Evolutionary conservation across 305 asterid genomes (phyloP), one percentile per base, ranked within the genome.

Genomic region (Solanum chacoense): DNA sequence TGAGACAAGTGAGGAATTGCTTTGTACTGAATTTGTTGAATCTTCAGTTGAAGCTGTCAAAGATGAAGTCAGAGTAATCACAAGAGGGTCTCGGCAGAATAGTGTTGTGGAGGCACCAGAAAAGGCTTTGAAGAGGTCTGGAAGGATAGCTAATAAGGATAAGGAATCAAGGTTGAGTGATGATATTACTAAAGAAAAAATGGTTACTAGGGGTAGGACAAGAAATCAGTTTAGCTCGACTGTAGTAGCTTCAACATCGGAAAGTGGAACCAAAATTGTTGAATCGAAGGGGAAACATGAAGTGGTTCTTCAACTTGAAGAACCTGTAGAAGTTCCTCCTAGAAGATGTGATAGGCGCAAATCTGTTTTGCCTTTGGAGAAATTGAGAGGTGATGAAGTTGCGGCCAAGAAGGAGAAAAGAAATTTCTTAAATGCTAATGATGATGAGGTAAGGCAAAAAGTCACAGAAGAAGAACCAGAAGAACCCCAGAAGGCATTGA

Each of bases 61-160:
- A 18, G 45, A 85, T 37, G 88, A 69, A 72, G 80, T 69, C 3
- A 72, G 59, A 85, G 67, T 69, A 36, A 65, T 28, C 67, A 85
- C 37, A 14, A 85, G 88, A 40, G 73, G 69, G 65, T 85, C 88
- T 65, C 36, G 28, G 79, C 55, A 40, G 79, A 85, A 37, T 69
- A 85, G 26, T 3, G 67, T 24, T 36, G 37, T 37, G 29, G 79
- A 37, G 76, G 87, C 45, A 67, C 40, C 42, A 2, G 55, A 89
- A 36, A 31, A 73, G 42, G 90, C 18, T 31, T 77, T 89, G 76
- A 91, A 94, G 89, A 90, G 94, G 90, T 90, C 96, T 16, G 92
- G 84, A 42, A 91, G 95, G 92, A 91, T 90, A 72, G 91, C 69
- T 24, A 88, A 36, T 36, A 45, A 50, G 88, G 87, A 50, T 87